A percentile compares a stretch with the other conserved stretches of the same genome.
These are phyloP conservation scores for Ceratocystiopsis sp. DNA, from an alignment of 2,329 filamentous ascomycete genomes.

Conservation along the genomic window DNA sequence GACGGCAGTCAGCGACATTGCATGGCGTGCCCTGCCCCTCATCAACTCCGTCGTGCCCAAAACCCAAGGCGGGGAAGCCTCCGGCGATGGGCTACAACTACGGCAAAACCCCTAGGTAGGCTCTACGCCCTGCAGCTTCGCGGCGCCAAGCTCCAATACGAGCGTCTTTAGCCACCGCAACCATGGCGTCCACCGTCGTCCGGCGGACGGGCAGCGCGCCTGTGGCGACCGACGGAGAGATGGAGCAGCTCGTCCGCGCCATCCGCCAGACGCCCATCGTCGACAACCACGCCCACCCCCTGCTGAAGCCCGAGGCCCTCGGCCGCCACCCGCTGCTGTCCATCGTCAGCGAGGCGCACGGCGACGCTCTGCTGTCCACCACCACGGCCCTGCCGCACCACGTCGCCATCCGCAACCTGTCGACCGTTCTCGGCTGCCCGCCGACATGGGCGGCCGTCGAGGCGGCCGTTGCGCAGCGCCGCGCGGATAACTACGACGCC, in stretches of 20 bases:
- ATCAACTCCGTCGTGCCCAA: no score
- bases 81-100: no score
- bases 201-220: no score
- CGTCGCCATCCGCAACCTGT: conserved; percentile 51
- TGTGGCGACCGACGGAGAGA: conserved; percentile 9
- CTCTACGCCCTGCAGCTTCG: no score
- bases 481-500: conserved; percentile 28
- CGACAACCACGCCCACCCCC: conserved; percentile 57
- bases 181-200: no score
- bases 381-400: conserved; percentile 49
- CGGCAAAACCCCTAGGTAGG: no score
- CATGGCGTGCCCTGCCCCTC: no score
- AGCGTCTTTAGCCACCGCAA: no score
- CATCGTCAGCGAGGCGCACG: conserved; percentile 57
- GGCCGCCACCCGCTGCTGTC: conserved; percentile 33
- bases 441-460: conserved; percentile 41
- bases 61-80: no score
- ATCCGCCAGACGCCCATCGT: conserved; percentile 46
- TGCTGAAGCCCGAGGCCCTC: conserved; percentile 36
- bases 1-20: no score
- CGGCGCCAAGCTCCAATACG: no score
- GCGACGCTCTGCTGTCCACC: conserved; percentile 46
- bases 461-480: conserved; percentile 24
- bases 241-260: conserved; percentile 18
- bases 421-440: conserved; percentile 44